Evolutionary conservation across 139 green algal species (phyloP).

Genomic region (Astrephomene gubernaculifera): DNA sequence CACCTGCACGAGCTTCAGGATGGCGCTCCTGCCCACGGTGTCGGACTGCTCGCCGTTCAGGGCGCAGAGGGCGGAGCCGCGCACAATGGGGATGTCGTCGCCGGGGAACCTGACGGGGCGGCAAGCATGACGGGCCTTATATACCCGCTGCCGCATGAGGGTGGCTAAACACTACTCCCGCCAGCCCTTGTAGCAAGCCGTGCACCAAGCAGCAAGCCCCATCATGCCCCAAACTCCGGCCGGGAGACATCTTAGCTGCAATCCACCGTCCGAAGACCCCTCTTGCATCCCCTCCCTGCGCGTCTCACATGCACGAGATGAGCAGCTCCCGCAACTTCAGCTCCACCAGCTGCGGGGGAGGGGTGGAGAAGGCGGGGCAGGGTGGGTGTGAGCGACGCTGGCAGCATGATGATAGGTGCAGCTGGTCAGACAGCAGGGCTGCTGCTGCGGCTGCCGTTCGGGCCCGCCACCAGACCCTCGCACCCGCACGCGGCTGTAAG

Average conservation of each 20-base stretch:
- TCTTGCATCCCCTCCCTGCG: neutral
- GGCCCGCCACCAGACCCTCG: too few species aligned
- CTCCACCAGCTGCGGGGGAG: constrained; percentile 93
- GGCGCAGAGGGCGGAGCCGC: constrained; percentile 84
- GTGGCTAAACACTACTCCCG: neutral
- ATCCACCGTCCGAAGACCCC: too few species aligned
- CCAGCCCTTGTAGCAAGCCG: neutral
- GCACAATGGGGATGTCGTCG: constrained; percentile 93
- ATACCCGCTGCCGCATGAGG: neutral
- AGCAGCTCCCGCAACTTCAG: constrained; percentile 99
- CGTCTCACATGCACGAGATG: constrained; percentile 95
- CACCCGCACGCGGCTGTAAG: too few species aligned
- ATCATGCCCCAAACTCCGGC: neutral
- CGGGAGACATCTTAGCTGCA: too few species aligned
- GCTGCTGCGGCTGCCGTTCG: too few species aligned
- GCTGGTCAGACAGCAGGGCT: too few species aligned
- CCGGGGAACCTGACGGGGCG: constrained; percentile 81
- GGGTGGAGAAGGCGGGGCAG: too few species aligned
- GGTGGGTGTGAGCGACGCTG: too few species aligned
- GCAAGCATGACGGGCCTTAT: neutral
- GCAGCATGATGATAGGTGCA: too few species aligned
- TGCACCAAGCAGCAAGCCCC: neutral
- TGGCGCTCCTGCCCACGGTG: constrained; percentile 82
- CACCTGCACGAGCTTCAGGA: constrained; percentile 92
- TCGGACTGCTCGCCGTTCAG: constrained; percentile 89